These are phyloP conservation scores for Tricholoma terreum DNA, from an alignment of 768 basidiomycete genomes.

Conservation along the genomic window DNA sequence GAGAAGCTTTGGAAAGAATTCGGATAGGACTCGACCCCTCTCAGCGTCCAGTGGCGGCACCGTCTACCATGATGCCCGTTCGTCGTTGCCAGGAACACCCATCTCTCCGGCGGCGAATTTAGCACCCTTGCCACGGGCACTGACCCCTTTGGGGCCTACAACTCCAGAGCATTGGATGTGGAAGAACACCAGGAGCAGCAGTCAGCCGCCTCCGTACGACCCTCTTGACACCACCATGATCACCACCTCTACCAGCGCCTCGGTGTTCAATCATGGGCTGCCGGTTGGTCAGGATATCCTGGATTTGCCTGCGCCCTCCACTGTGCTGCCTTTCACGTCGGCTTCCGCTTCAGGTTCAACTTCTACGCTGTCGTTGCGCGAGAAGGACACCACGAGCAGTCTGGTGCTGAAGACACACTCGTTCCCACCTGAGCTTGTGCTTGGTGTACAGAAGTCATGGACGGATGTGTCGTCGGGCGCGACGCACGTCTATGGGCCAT, in stretches of 20 bases:
- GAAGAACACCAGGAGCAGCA: constrained; percentile 1
- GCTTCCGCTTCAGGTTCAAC: constrained; percentile 11
- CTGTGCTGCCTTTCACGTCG: constrained; percentile 48
- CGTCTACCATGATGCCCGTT: constrained; percentile 60
- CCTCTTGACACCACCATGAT: background rate
- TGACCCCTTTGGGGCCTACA: constrained; percentile 39
- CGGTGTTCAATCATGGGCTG: constrained; percentile 10
- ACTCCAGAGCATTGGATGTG: constrained; percentile 6
- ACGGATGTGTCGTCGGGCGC: constrained; percentile 21
- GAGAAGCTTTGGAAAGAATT: constrained; percentile 32
- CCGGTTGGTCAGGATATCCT: constrained; percentile 40
- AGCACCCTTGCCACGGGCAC: constrained; percentile 43
- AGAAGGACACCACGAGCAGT: constrained; percentile 31
- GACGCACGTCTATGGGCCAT: constrained; percentile 11
- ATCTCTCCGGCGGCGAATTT: constrained; percentile 23
- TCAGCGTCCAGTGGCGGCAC: constrained; percentile 59
- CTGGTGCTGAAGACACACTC: constrained; percentile 23
- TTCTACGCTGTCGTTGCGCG: constrained; percentile 35
- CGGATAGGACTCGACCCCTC: constrained; percentile 48
- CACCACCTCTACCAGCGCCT: constrained; percentile 7
- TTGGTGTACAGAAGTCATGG: constrained; percentile 28
- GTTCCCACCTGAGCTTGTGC: constrained; percentile 38
- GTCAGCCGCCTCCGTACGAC: constrained; percentile 4
- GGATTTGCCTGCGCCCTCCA: constrained; percentile 56
- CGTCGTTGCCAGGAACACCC: constrained; percentile 45